Evolutionary conservation across 2,329 filamentous ascomycete species (phyloP), one percentile per base, ranked within the genome.

Genomic region (Aspergillus uvarum): DNA sequence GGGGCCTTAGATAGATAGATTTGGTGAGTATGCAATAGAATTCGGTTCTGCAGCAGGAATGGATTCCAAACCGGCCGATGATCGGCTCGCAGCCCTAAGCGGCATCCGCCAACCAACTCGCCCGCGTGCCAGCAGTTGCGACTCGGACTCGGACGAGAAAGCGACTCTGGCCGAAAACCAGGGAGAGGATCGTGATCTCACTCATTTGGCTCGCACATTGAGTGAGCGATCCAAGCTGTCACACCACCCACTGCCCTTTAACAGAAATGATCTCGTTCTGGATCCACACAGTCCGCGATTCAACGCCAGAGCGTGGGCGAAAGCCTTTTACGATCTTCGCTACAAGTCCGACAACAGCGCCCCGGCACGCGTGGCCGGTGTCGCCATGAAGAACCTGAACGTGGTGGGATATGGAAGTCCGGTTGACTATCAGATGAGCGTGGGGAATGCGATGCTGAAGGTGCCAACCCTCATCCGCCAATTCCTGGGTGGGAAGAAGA

Each of bases 301-400:
- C n/a, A 51, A 58, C 19, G 55, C 60, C 4, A 55, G 56, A 19
- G 58, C 42, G 3, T 64, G 62, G 62, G 60, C 60, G 1, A 63
- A 56, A 42, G 55, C 58, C 3, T 64, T 64, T n/a, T 64, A 64
- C 29, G 32, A 61, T 49, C 49, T 53, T 7, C 56, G 60, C n/a
- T 60, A 64, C 47, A 51, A 51, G 22, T 47, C 55, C 2, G 50
- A 57, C 4, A 56, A 48, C n/a, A 52, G 24, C 6, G 24, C 38
- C n/a, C 50, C 47, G 1, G 44, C 55, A 10, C 62, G 58, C 8
- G 56, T 53, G n/a, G 35, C 60, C 6, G 58, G 62, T 8, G 8
- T 63, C 29, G 60, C 62, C 14, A 52, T 63, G 56, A 64, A 52
- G 32, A 5, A 61, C 55, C 11, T 59, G 42, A 44, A 19, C 2